Base-by-base conservation (phyloP, 345 rosid genomes). In the Orychophragmus violaceus region DNA sequence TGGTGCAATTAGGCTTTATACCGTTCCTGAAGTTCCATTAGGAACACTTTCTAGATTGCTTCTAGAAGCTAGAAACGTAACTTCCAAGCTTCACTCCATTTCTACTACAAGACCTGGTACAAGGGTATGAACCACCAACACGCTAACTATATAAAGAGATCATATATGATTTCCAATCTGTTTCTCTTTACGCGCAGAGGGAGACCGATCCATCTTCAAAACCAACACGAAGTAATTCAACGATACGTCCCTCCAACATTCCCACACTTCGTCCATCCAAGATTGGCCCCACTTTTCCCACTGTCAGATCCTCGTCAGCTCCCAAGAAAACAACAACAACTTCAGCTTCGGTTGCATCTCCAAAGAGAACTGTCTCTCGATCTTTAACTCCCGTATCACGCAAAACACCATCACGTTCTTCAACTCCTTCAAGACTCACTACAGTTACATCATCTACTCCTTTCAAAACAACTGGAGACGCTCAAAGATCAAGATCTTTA, bases 401-500 rank as follows among this genome's bases (percentile, higher is more conserved):
- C 39, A 72, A 59, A 66, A 50, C 49, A 50, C 67, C 59, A 30
- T 58, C 76, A 49, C 33, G 61, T 10, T 65, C 62, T 32, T 18
- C 55, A 39, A 72, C 67, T 51, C 77, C 77, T 59, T 51, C 68
- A 51, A 66, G 57, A 73, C 49, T 4, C 24, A 50, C 18, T 59
- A 64, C 49, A 42, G 57, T 29, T 30, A 72, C 54, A 30, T 41
- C 75, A 29, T 17, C 39, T 3, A 64, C 59, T 59, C 49, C 66
- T 51, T 59, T 59, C 0, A 60, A 24, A 11, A 59, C 10, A 32
- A 7, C 62, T 21, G 67, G 72, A 41, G 61, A 66, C 5, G 5
- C 57, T 42, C 62, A 51, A 50, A 51, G 72, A 51, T 66, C 77
- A 73, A 73, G 77, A 73, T 73, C 77, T 2, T 42, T 66, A 30